Conservation (phyloP, 768 basidiomycete species). For the Pleurotus platypus region DNA sequence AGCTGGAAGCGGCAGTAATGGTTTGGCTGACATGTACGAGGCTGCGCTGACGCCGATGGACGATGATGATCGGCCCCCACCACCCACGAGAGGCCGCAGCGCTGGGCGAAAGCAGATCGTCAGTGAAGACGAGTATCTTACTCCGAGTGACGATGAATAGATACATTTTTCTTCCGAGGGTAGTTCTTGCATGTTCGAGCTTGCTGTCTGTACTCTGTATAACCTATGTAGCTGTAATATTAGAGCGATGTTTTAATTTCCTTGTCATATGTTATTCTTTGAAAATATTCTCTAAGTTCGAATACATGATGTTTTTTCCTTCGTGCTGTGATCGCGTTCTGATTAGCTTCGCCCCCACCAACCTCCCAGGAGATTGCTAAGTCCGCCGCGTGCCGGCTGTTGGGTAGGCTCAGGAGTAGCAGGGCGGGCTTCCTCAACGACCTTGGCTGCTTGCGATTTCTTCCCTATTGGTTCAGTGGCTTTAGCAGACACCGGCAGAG, state of each 20-base stretch:
- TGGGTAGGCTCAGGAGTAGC: slow-evolving; percentile 45
- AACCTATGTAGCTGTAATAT: slow-evolving; percentile 1
- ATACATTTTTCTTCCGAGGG: neutral
- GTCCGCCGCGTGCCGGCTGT: slow-evolving; percentile 44
- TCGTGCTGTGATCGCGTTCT: neutral
- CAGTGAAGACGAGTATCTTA: slow-evolving; percentile 71
- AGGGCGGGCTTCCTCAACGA: slow-evolving; percentile 45
- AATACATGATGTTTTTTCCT: neutral
- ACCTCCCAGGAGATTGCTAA: slow-evolving; percentile 69
- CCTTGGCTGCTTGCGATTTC: slow-evolving; percentile 46
- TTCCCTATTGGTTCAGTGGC: slow-evolving; percentile 38
- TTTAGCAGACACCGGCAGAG: slow-evolving; percentile 16
- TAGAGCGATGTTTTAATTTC: neutral
- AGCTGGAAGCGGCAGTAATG: slow-evolving; percentile 15
- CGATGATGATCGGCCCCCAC: slow-evolving; percentile 66
- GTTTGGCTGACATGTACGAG: slow-evolving; percentile 36
- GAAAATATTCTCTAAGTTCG: neutral
- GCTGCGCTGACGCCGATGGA: slow-evolving; percentile 79
- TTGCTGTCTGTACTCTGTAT: neutral
- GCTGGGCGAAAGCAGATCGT: slow-evolving; percentile 68
- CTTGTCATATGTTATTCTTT: neutral
- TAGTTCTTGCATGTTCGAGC: neutral
- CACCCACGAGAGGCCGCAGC: slow-evolving; percentile 51
- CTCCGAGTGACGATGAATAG: slow-evolving; percentile 72
- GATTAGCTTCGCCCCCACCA: slow-evolving; percentile 68